Base-by-base conservation (phyloP, 306 rosid species). In the Sechiopsis laciniata region DNA sequence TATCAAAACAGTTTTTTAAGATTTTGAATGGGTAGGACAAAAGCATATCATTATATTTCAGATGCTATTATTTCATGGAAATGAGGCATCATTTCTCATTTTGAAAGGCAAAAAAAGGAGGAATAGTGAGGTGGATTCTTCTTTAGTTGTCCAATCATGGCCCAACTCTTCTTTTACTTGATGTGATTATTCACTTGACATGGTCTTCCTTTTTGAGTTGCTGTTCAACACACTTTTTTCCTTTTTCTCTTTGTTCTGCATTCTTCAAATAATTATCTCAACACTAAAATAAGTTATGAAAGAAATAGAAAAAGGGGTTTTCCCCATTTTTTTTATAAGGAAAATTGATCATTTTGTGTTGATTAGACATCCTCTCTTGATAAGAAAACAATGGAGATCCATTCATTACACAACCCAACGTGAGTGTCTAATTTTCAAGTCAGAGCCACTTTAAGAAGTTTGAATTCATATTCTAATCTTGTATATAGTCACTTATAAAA, bases 301-400 rank as follows among this genome's bases (percentile, higher is more conserved):
- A 21, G 4, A 57, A 20, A 20, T 6, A 10, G 4, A 26, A 26
- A 22, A 42, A 42, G 12, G 0, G 8, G 8, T 42, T 42, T 42
- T 42, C 9, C 3, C 46, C 46, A 42, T 42, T 42, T 42, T 42
- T 9, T 8, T 42, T 0, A 40, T 42, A 5, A 37, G 1, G 11
- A 8, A 40, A 40, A 40, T 42, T 42, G 50, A 22, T 69, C 73
- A 69, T 69, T 22, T 48, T 69, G 12, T 22, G 58, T 46, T 69
- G 42, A 69, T 69, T 69, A 21, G 58, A 68, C 42, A 48, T 2
- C 57, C 37, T 48, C 35, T 12, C 55, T 68, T 68, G 57, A 69
- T 69, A 69, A 48, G 45, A 22, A 69, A 69, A 69, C 73, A 67
- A 67, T 67, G 56, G 72, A 67, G 26, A 45, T 67, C 55, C 72